Evolutionary conservation across 2,329 filamentous ascomycete species (phyloP), one percentile per base, ranked within the genome.

Genomic region (Phialophora chinensis): DNA sequence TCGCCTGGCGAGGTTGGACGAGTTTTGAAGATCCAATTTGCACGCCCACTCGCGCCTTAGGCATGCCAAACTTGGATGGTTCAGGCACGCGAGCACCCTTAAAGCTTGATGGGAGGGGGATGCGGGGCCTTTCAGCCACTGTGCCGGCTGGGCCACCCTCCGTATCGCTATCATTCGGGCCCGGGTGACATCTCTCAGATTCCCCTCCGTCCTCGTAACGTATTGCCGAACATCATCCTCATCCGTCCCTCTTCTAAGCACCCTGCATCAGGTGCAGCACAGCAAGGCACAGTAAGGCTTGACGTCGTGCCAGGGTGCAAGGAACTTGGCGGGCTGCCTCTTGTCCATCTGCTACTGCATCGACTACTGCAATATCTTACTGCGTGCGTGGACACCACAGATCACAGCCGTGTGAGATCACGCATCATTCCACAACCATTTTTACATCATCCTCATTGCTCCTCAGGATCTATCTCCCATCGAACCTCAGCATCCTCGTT

Each of bases 251-350:
- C 56, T 54, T 47, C 33, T 61, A 61, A 62, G 49, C 56, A 60
- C 62, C 62, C 62, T 53, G 59, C 59, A 47, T 61, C 47, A 61
- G 49, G 49, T 55, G 50, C 60, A 62, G 60, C 31, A n/a, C 52
- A 29, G 49, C 33, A 53, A 59, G 56, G 47, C 52, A 65, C 52
- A 27, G 25, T 10, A 57, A 49, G 57, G 38, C 50, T 57, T 44
- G 38, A 55, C 60, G 29, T 52, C 47, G 38, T 38, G n/a, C 52
- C 49, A 25, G 17, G 29, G 33, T 50, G 63, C 66, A 63, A 55
- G 50, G 55, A 68, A 63, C 56, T 68, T 68, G 60, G 66, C 66
- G 55, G 63, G n/a, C 54, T 42, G 58, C 29, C 25, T 58, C 47
- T 35, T 10, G 35, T 35, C 29, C 63, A 44, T 58, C 56, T 54